A percentile compares a stretch with the other conserved stretches of the same genome.
phyloP scores from a whole-genome alignment of 2,329 filamentous ascomycete species.

The Clarireedia monteithiana region DNA sequence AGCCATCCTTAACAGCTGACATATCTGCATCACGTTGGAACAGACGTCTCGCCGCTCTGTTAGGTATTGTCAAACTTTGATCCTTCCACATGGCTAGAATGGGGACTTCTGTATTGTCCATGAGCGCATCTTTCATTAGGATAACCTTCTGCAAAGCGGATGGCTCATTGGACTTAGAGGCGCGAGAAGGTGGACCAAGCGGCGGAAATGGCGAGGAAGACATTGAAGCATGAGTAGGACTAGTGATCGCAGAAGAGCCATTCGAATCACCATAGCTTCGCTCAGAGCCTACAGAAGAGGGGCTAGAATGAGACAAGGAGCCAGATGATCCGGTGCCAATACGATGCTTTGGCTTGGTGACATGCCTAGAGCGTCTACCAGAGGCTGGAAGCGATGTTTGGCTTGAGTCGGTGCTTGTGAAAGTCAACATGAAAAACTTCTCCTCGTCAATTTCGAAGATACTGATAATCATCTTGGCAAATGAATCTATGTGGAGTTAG shows the following conservation, averaged over 20 bases:
- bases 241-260: constrained; percentile 34
- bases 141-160: constrained; percentile 66
- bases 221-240: constrained; percentile 46
- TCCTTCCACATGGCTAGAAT: constrained; percentile 79
- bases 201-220: constrained; percentile 57
- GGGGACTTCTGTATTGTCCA: constrained; percentile 68
- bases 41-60: constrained; percentile 46
- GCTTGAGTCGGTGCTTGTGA: constrained; percentile 50
- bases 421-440: constrained; percentile 67
- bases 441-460: constrained; percentile 64
- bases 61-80: constrained; percentile 64
- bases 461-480: constrained; percentile 69
- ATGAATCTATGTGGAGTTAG: constrained; percentile 34
- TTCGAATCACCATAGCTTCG: constrained; percentile 19
- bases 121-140: constrained; percentile 67
- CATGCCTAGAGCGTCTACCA: constrained; percentile 3
- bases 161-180: constrained; percentile 47
- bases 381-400: constrained; percentile 25
- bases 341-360: neutral
- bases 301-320: constrained; percentile 18
- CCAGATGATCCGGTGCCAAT: neutral
- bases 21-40: constrained; percentile 37
- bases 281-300: constrained; percentile 23
- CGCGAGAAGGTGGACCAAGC: constrained; percentile 53
- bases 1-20: constrained; percentile 35